A percentile compares a stretch with the other conserved stretches of the same genome.
phyloP scores from a whole-genome alignment of 179 eudicot genomes.

The Camellia oleifera region DNA sequence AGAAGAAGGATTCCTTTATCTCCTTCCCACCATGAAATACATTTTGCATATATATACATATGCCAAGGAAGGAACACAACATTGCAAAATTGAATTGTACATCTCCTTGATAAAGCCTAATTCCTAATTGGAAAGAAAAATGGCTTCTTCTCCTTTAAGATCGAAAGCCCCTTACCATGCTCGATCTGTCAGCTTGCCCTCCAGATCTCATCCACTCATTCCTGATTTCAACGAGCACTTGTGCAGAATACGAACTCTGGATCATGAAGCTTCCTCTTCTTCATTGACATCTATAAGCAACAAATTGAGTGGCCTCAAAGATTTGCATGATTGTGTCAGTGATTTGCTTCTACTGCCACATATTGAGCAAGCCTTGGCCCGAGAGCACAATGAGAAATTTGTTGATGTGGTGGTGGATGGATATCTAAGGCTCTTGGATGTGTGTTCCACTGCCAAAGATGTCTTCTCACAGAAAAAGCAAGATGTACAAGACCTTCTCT shows the following conservation, averaged over 20 bases:
- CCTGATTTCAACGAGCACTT: slow-evolving; percentile 32
- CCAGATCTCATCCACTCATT: slow-evolving; percentile 34
- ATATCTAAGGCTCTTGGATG: slow-evolving; percentile 40
- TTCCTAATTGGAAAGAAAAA: slow-evolving; percentile 7
- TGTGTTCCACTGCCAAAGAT: slow-evolving; percentile 35
- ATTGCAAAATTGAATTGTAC: background rate
- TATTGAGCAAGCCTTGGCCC: slow-evolving; percentile 30
- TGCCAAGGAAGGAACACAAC: background rate
- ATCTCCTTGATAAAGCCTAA: background rate
- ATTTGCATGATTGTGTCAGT: slow-evolving; percentile 30
- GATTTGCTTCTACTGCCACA: slow-evolving; percentile 32
- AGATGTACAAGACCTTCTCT: slow-evolving; percentile 24
- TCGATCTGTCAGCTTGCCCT: slow-evolving; percentile 57
- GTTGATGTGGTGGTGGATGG: slow-evolving; percentile 31
- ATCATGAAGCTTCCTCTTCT: slow-evolving; percentile 15
- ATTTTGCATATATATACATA: slow-evolving; percentile 6
- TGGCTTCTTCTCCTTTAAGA: slow-evolving; percentile 39
- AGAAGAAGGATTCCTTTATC: slow-evolving; percentile 16
- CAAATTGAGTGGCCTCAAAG: slow-evolving; percentile 29
- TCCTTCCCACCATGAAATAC: slow-evolving; percentile 11
- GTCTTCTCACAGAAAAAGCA: slow-evolving; percentile 26
- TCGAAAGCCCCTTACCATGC: slow-evolving; percentile 18
- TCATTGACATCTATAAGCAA: slow-evolving; percentile 20
- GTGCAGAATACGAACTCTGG: slow-evolving; percentile 15
- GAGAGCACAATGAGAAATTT: slow-evolving; percentile 8